These are phyloP conservation scores for Heterobasidion irregulare DNA, from an alignment of 1,284 basidiomycete species.

Conservation along the genomic window DNA sequence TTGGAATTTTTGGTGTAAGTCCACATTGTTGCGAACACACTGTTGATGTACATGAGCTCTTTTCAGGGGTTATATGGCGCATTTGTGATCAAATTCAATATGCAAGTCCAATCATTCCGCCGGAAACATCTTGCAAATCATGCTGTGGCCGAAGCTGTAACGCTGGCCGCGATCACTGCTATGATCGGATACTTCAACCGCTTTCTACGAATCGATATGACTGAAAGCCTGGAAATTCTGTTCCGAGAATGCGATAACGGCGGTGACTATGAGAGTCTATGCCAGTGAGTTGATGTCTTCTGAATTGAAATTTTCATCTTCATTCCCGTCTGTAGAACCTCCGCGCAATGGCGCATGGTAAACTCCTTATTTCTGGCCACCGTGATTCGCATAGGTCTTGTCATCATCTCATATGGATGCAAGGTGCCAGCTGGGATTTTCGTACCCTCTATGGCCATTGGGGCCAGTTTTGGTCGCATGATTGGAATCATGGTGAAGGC, in stretches of 20 bases:
- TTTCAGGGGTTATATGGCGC: constrained; percentile 91
- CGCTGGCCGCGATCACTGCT: constrained; percentile 83
- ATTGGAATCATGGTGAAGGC: constrained; percentile 94
- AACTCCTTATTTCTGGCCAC: constrained; percentile 92
- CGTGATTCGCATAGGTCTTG: constrained; percentile 78
- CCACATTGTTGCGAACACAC: neutral
- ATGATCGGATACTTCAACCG: constrained; percentile 92
- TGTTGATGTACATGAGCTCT: neutral
- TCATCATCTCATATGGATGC: constrained; percentile 91
- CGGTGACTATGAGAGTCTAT: constrained; percentile 86
- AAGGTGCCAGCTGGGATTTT: constrained; percentile 98
- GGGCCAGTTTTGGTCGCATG: constrained; percentile 94
- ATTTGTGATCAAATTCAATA: constrained; percentile 94
- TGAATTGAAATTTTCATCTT: neutral
- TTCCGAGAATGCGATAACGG: constrained; percentile 96
- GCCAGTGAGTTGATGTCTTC: constrained; percentile 65
- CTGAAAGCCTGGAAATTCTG: constrained; percentile 91
- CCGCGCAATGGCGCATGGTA: constrained; percentile 90
- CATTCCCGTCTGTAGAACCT: constrained; percentile 45
- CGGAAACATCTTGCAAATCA: constrained; percentile 81
- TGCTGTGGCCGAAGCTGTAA: constrained; percentile 85
- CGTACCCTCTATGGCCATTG: constrained; percentile 96
- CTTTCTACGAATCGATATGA: constrained; percentile 97
- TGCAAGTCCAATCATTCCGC: constrained; percentile 92
- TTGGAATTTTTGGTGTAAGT: constrained; percentile 91